These are phyloP conservation scores for Toxicodendron radicans DNA, from an alignment of 345 rosid genomes.

Conservation along the genomic window DNA sequence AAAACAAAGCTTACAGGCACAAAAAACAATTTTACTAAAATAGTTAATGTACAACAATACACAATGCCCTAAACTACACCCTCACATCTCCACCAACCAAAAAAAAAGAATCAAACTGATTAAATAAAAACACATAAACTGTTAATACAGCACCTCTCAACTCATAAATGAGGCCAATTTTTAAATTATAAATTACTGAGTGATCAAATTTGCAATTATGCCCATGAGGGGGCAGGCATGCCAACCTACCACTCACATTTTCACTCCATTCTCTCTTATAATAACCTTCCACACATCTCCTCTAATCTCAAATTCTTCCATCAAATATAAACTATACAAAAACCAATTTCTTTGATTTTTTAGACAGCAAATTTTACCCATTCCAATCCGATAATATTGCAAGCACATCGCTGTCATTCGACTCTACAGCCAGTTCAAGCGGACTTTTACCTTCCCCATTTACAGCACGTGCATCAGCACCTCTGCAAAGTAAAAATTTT, in stretches of 20 bases:
- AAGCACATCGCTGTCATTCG: constrained; percentile 62
- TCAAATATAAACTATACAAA: constrained; percentile 31
- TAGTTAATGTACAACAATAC: constrained; percentile 33
- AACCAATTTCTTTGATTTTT: constrained; percentile 17
- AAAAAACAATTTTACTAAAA: too few relatives aligned
- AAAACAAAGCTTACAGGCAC: too few relatives aligned
- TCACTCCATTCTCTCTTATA: constrained; percentile 14
- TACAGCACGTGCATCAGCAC: constrained; percentile 70
- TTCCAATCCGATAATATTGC: constrained; percentile 63
- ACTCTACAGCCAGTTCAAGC: constrained; percentile 52
- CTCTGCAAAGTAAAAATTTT: constrained; percentile 51
- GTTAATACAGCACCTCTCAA: too few relatives aligned
- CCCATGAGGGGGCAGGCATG: constrained; percentile 36
- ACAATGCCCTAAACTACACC: constrained; percentile 32
- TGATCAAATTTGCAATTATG: constrained; percentile 29
- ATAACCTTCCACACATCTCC: constrained; percentile 25
- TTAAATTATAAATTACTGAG: constrained; percentile 18
- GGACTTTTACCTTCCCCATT: constrained; percentile 65
- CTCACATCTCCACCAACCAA: constrained; percentile 23
- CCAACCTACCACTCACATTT: constrained; percentile 35
- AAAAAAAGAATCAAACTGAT: constrained; percentile 23
- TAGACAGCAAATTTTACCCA: constrained; percentile 32
- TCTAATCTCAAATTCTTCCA: constrained; percentile 24
- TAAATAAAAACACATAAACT: background rate
- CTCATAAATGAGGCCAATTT: background rate